These are phyloP conservation scores for Daedalea quercina DNA, from an alignment of 768 basidiomycete genomes.

Conservation along the genomic window DNA sequence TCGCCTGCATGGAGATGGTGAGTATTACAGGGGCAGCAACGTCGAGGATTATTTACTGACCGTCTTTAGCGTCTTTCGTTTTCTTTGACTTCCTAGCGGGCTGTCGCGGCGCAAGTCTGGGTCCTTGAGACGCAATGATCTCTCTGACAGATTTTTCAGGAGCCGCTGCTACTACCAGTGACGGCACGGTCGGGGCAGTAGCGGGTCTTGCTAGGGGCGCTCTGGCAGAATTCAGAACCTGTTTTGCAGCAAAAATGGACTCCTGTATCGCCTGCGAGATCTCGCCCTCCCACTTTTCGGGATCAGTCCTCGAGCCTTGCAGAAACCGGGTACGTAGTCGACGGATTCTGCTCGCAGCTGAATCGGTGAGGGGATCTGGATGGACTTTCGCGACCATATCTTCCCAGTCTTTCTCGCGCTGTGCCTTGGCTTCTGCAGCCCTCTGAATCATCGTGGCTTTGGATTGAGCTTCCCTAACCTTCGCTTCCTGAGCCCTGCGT, in stretches of 20 bases:
- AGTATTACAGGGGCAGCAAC: not conserved
- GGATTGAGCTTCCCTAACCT: constrained; percentile 27
- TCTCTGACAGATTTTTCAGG: constrained; percentile 46
- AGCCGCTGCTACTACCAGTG: constrained; percentile 35
- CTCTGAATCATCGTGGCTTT: constrained; percentile 54
- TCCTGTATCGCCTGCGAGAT: constrained; percentile 51
- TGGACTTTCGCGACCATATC: constrained; percentile 47
- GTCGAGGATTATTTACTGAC: not conserved
- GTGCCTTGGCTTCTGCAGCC: constrained; percentile 51
- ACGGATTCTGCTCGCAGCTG: constrained; percentile 44
- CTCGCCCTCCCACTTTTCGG: constrained; percentile 57
- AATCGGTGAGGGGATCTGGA: constrained; percentile 42
- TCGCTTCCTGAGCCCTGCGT: constrained; percentile 18
- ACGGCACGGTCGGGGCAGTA: constrained; percentile 19
- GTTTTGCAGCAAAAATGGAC: constrained; percentile 41
- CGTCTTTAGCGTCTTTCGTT: constrained; percentile 26
- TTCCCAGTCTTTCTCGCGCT: constrained; percentile 64
- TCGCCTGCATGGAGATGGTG: constrained; percentile 7
- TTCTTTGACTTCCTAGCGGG: constrained; percentile 23
- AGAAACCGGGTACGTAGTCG: constrained; percentile 52
- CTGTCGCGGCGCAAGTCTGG: constrained; percentile 26
- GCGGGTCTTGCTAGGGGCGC: constrained; percentile 5
- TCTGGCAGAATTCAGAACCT: constrained; percentile 32
- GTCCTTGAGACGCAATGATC: constrained; percentile 47
- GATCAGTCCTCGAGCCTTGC: constrained; percentile 44